Evolutionary conservation across 768 basidiomycete species (phyloP).

Genomic region (Tephrocybe sp.): DNA sequence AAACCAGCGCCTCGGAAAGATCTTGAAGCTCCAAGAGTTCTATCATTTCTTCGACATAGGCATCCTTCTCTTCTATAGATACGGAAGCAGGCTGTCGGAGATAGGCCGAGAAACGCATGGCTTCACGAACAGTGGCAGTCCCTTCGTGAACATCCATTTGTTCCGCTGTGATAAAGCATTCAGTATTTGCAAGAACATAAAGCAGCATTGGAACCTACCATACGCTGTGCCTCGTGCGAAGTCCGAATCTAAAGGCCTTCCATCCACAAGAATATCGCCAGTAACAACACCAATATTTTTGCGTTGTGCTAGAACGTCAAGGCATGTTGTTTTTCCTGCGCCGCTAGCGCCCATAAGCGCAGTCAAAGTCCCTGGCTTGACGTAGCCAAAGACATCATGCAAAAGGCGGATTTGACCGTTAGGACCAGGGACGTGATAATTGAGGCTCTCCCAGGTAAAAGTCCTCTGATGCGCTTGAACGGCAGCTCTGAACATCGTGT

Average conservation of each 20-base stretch:
- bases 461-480: conserved; percentile 39
- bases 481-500: conserved; percentile 7
- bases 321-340: conserved; percentile 77
- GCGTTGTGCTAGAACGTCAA: conserved; percentile 70
- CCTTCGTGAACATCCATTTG: conserved; percentile 86
- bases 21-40: conserved; percentile 83
- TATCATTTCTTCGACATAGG: conserved; percentile 80
- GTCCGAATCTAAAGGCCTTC: conserved; percentile 53
- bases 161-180: conserved; percentile 43
- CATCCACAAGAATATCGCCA: conserved; percentile 66
- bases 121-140: conserved; percentile 80
- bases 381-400: conserved; percentile 76
- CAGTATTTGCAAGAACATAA: conserved; percentile 17
- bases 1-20: conserved; percentile 78
- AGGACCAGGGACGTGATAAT: conserved; percentile 72
- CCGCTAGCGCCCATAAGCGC: conserved; percentile 88
- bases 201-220: conserved; percentile 38
- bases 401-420: conserved; percentile 60
- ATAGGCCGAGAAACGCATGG: conserved; percentile 82
- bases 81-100: conserved; percentile 73
- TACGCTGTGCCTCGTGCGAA: conserved; percentile 73
- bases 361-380: conserved; percentile 84
- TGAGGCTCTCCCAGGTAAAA: conserved; percentile 82
- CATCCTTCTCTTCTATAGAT: conserved; percentile 69
- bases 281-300: conserved; percentile 67